Evolutionary conservation across 148 eudicot genomes (phyloP), one percentile per base, ranked within the genome.

Genomic region (Drosera capensis): DNA sequence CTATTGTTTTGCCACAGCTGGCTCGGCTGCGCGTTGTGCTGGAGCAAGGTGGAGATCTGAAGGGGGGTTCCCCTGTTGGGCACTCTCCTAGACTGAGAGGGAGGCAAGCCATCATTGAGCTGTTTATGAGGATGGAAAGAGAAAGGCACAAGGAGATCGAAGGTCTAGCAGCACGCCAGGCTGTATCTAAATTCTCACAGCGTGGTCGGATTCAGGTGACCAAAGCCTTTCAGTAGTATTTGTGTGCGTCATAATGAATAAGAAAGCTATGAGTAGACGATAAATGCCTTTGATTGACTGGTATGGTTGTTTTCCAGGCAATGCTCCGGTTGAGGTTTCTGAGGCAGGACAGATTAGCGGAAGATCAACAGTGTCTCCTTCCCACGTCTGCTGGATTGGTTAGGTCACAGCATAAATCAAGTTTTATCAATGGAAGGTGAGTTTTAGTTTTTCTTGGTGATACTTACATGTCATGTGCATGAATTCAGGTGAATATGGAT

Each of bases 161-260:
- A 14, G 37, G 40, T 3, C 46, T 82, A 16, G 57, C 35, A 20
- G 64, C 62, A 20, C 67, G 70, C 15, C 64, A 44, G 6, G 47
- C 61, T 0, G 96, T 86, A 2, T 61, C 96, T 0, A 69, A 61
- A 23, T 86, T 81, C 49, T 58, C 84, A 1, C 72, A 78, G 12
- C 65, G 78, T 45, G 87, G 87, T 20, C 77, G 79, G 43, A 73
- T 86, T 66, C 93, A 82, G 84, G 96, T 80, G 38, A 11, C n/a
- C 5, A 34, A 0, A 13, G 11, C n/a, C n/a, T 34, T 34, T 11
- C 3, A 34, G 13, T 9, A 4, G 2, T 34, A 13, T 34, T 34
- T 2, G 2, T 34, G 38, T 4, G n/a, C n/a, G 13, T 11, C 38
- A 4, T 2, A 34, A 4, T 34, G 38, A 11, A 7, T 21, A 8